Conservation (phyloP, 1,139 yeast genomes). For the Zygoascus meyerae region DNA sequence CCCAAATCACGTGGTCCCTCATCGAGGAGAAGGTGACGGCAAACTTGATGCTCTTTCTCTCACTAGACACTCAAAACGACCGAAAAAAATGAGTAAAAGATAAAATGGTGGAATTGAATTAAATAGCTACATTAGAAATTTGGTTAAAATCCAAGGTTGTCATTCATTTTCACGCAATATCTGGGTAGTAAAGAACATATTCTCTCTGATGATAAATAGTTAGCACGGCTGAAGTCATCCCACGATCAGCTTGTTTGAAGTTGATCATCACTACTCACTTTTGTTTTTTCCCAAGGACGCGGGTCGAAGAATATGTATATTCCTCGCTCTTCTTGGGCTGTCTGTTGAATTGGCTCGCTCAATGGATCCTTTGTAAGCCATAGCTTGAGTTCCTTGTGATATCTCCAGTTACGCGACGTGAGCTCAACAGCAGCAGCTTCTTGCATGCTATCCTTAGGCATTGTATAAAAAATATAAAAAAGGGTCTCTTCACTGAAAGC, state of each 20-base stretch:
- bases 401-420: slow-evolving; percentile 87
- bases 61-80: too few species aligned
- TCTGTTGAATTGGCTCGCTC: slow-evolving; percentile 81
- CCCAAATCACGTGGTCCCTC: too few species aligned
- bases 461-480: slow-evolving; percentile 88
- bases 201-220: slow-evolving; percentile 26
- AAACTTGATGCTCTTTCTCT: too few species aligned
- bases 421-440: slow-evolving; percentile 91
- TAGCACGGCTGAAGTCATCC: background rate
- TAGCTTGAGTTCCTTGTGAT: slow-evolving; percentile 89
- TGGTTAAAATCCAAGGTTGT: too few species aligned
- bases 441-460: slow-evolving; percentile 88
- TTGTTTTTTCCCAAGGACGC: slow-evolving; percentile 91
- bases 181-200: slow-evolving; percentile 39
- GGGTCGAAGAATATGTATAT: slow-evolving; percentile 97
- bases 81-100: too few species aligned
- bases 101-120: too few species aligned
- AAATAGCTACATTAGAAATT: too few species aligned
- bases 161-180: slow-evolving; percentile 31
- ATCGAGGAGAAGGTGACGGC: too few species aligned
- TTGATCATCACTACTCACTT: slow-evolving; percentile 27
- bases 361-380: slow-evolving; percentile 95
- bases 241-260: background rate
- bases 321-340: slow-evolving; percentile 86
- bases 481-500: slow-evolving; percentile 86